Conservation (phyloP, 208 protist species). For the Leishmania aethiopica region DNA sequence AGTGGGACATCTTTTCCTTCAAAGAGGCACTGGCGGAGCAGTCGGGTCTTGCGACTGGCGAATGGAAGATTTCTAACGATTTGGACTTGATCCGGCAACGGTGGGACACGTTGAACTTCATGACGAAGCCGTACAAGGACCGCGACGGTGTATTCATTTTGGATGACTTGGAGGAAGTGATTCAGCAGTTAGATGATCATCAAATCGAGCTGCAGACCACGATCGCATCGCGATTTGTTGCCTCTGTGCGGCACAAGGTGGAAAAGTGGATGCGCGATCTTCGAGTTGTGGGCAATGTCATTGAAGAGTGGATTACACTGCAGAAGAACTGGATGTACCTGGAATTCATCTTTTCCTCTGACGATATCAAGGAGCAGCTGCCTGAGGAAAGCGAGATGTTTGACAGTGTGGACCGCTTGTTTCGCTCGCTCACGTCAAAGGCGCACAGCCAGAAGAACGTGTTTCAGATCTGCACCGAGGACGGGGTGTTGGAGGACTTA, state of each 20-base stretch:
- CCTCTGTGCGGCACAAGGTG: conserved; percentile 80
- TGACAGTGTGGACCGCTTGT: conserved; percentile 89
- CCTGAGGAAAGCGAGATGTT: conserved; percentile 92
- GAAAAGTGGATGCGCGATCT: conserved; percentile 92
- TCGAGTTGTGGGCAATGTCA: conserved; percentile 80
- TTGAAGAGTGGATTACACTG: conserved; percentile 96
- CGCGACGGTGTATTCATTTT: conserved; percentile 91
- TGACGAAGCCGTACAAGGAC: conserved; percentile 87
- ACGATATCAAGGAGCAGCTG: conserved; percentile 97
- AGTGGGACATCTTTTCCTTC: conserved; percentile 81
- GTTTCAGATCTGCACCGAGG: conserved; percentile 83
- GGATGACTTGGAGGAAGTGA: conserved; percentile 89
- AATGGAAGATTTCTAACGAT: conserved; percentile 93
- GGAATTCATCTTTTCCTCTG: conserved; percentile 97
- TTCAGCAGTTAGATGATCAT: conserved; percentile 93
- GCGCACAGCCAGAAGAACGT: conserved; percentile 90
- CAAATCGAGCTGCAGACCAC: conserved; percentile 93
- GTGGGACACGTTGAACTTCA: conserved; percentile 83
- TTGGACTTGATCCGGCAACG: conserved; percentile 86
- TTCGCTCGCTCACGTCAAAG: conserved; percentile 87
- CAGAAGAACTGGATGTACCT: conserved; percentile 98
- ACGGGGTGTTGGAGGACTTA: conserved; percentile 82
- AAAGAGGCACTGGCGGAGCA: conserved; percentile 90
- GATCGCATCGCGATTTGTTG: conserved; percentile 92
- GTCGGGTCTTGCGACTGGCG: conserved; percentile 91